These are phyloP conservation scores for Torrubiellomyces zombiae DNA, from an alignment of 2,329 filamentous ascomycete genomes.

Conservation along the genomic window DNA sequence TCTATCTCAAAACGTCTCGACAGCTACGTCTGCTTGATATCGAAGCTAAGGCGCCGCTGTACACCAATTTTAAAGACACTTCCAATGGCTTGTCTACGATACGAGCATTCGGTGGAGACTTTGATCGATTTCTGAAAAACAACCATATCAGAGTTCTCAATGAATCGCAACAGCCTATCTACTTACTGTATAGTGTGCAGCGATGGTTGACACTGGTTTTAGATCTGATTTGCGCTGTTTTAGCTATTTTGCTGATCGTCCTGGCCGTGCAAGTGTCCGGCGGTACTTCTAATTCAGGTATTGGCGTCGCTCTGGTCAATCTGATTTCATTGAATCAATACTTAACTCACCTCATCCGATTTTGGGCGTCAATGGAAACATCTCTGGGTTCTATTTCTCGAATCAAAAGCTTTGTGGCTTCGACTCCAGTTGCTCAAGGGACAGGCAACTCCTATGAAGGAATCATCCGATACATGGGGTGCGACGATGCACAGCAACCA, in stretches of 20 bases:
- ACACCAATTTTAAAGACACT: conserved; percentile 4
- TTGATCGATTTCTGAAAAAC: neutral
- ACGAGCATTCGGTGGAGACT: conserved; percentile 5
- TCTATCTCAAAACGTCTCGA: conserved; percentile 7
- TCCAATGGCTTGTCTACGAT: conserved; percentile 4
- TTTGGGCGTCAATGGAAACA: conserved; percentile 22
- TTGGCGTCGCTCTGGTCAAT: conserved; percentile 17
- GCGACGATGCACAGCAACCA: too few species aligned
- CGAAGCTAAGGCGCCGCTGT: conserved; percentile 5
- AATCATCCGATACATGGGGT: too few species aligned
- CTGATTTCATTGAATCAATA: conserved; percentile 16
- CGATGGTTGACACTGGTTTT: conserved; percentile 35
- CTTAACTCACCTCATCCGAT: conserved; percentile 17
- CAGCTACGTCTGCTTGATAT: conserved; percentile 5
- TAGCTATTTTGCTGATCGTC: conserved; percentile 20
- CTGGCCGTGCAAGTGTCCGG: too few species aligned
- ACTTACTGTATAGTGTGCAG: conserved; percentile 34
- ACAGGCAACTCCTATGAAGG: too few species aligned
- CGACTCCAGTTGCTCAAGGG: too few species aligned
- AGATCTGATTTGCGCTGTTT: conserved; percentile 30
- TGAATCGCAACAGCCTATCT: conserved; percentile 20
- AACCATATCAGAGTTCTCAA: conserved; percentile 1
- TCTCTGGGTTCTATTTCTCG: conserved; percentile 18
- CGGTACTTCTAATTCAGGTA: too few species aligned
- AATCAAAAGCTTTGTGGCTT: conserved; percentile 18